Evolutionary conservation across 495 filamentous ascomycete genomes (phyloP).

Genomic region (Chaetomidium leptoderma): DNA sequence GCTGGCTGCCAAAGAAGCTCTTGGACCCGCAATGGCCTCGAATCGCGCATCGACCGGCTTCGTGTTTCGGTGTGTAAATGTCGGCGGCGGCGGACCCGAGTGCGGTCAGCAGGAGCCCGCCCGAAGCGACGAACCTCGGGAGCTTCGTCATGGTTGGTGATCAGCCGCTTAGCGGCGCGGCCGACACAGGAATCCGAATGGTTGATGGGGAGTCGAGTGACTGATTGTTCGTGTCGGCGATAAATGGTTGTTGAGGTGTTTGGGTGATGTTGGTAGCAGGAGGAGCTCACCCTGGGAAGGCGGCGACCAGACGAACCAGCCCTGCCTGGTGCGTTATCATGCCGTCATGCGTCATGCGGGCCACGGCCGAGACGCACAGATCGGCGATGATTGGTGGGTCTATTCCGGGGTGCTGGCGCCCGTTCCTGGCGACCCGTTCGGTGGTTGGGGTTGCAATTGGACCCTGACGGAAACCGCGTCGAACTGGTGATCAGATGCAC

Average conservation of each 20-base stretch:
- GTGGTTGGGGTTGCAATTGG: background rate
- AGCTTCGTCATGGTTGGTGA: conserved; percentile 29
- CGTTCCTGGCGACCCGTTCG: conserved; percentile 17
- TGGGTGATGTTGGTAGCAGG: conserved; percentile 3
- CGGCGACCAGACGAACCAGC: background rate
- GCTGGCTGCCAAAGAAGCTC: conserved; percentile 76
- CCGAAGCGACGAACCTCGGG: conserved; percentile 33
- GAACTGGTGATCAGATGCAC: background rate
- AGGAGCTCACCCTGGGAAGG: background rate
- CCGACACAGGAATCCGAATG: background rate
- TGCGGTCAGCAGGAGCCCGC: conserved; percentile 36
- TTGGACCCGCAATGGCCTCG: conserved; percentile 87
- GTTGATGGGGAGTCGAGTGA: background rate
- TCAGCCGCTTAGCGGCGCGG: conserved; percentile 31
- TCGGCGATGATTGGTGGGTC: conserved; percentile 12
- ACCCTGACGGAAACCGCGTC: background rate
- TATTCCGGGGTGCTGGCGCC: conserved; percentile 1
- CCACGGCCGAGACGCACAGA: background rate
- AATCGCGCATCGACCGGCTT: conserved; percentile 85
- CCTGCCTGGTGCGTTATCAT: background rate
- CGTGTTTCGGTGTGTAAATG: conserved; percentile 61
- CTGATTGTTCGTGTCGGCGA: background rate
- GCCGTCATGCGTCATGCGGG: conserved; percentile 20
- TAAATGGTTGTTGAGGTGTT: background rate
- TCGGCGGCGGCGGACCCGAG: conserved; percentile 30